These are phyloP conservation scores for Eremochloa ophiuroides DNA, from an alignment of 176 grass and related monocot genomes.

Conservation along the genomic window DNA sequence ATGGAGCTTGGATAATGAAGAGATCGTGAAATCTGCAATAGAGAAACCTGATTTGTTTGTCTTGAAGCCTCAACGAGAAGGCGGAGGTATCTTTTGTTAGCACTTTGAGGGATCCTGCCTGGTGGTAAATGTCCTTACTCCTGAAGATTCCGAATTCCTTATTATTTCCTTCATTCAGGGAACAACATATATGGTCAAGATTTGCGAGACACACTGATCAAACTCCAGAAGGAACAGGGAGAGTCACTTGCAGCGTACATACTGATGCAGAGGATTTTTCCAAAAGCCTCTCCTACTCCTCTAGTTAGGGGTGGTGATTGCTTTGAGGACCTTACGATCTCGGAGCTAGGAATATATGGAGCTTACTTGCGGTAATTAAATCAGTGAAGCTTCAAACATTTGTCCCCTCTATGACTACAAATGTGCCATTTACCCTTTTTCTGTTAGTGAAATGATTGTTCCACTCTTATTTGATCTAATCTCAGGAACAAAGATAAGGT, in stretches of 20 bases:
- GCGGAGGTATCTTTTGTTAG: conserved; percentile 55
- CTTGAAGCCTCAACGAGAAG: conserved; percentile 89
- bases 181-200: conserved; percentile 82
- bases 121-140: neutral
- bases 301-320: conserved; percentile 70
- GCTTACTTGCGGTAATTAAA: conserved; percentile 66
- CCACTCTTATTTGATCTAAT: neutral
- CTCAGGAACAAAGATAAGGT: conserved; percentile 89
- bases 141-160: conserved; percentile 28
- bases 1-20: conserved; percentile 95
- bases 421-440: neutral
- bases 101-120: neutral
- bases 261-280: conserved; percentile 96
- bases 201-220: conserved; percentile 58
- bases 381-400: neutral
- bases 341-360: conserved; percentile 84
- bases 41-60: conserved; percentile 86
- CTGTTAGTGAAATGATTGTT: neutral
- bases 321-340: conserved; percentile 73
- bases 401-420: neutral
- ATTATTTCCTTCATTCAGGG: conserved; percentile 50
- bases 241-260: conserved; percentile 85
- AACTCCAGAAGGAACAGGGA: conserved; percentile 49
- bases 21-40: conserved; percentile 63
- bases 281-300: conserved; percentile 56